Percentiles rank a stretch among this genome's conserved stretches.
Evolutionary conservation across 371 early-diverging fungal genomes (phyloP).

Genomic region (Blastocladiella emersonii): DNA sequence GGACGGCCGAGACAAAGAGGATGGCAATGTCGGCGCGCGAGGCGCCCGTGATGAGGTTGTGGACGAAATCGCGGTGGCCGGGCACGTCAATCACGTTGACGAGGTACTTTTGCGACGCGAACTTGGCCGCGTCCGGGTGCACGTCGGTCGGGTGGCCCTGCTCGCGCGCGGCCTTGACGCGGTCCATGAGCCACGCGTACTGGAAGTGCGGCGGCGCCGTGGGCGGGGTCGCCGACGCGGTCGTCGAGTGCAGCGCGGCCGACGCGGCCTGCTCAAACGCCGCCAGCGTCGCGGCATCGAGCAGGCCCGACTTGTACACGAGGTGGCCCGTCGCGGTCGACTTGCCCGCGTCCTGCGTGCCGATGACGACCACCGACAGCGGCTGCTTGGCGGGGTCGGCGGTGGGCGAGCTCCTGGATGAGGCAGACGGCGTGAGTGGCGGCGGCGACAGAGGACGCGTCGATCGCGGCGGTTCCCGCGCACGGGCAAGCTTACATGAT

Average conservation of each 20-base stretch:
- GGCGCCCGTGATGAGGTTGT: conserved; percentile 99
- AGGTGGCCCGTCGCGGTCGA: conserved; percentile 92
- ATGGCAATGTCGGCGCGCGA: conserved; percentile 87
- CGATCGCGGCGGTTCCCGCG: too few relatives aligned
- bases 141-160: conserved; percentile 93
- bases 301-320: conserved; percentile 97
- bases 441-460: too few relatives aligned
- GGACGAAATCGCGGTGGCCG: conserved; percentile 98
- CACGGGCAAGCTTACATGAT: too few relatives aligned
- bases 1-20: conserved; percentile 87
- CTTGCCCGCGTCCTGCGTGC: conserved; percentile 77
- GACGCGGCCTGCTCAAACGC: conserved; percentile 98
- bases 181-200: not conserved
- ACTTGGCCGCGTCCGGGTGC: conserved; percentile 34
- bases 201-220: not conserved
- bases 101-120: conserved; percentile 90
- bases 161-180: conserved; percentile 85
- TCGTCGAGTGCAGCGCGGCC: conserved; percentile 16
- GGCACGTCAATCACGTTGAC: conserved; percentile 97
- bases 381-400: not conserved
- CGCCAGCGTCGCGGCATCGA: conserved; percentile 96
- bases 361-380: not conserved
- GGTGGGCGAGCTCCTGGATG: too few relatives aligned
- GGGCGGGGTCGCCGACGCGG: not conserved
- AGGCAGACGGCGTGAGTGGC: too few relatives aligned